These are phyloP conservation scores for Prunus persica DNA, from an alignment of 306 rosid species.

Conservation along the genomic window DNA sequence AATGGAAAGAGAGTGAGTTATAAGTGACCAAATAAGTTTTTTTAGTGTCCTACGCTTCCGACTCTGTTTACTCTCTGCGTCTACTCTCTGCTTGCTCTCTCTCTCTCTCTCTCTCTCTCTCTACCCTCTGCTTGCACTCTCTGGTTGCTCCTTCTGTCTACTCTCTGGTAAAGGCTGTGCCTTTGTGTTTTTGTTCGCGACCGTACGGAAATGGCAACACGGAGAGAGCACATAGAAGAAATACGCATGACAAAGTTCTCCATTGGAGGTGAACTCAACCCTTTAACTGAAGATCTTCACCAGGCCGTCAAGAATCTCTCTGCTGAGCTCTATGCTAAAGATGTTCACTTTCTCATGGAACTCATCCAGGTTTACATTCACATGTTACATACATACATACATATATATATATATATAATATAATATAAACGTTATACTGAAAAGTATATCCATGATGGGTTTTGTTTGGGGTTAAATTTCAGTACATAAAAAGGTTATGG, in stretches of 20 bases:
- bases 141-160: neutral
- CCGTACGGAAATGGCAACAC: conserved; percentile 21
- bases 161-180: neutral
- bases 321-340: conserved; percentile 65
- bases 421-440: neutral
- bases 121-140: neutral
- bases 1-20: no score
- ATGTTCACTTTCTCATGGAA: conserved; percentile 79
- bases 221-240: conserved; percentile 51
- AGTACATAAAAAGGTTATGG: no score
- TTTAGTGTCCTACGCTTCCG: neutral
- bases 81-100: neutral
- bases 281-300: conserved; percentile 49
- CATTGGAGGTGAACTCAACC: conserved; percentile 47
- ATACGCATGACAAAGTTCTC: conserved; percentile 55
- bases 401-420: neutral
- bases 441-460: neutral
- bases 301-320: conserved; percentile 57
- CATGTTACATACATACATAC: neutral
- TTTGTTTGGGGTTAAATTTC: neutral
- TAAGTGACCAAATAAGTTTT: no score
- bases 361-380: conserved; percentile 55
- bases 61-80: no score
- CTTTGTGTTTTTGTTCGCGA: neutral
- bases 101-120: neutral